Evolutionary conservation across 2,329 filamentous ascomycete genomes (phyloP), one percentile per base, ranked within the genome.

Genomic region (Colletotrichum karsti): DNA sequence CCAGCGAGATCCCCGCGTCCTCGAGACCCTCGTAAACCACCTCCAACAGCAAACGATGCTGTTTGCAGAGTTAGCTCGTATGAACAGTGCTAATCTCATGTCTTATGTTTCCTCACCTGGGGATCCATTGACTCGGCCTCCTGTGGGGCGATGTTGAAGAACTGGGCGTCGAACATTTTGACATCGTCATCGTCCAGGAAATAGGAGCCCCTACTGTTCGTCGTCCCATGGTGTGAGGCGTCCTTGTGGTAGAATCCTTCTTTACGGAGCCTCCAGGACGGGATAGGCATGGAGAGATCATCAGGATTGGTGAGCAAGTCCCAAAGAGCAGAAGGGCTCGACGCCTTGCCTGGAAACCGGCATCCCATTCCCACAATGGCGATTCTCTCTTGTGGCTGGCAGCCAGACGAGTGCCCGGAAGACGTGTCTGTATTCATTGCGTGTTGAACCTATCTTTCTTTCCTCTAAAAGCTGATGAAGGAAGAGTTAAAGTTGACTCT

Each of bases 11-110:
- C 0, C 75, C 75, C 3, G 67, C 69, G 1, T 64, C 54, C 12
- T 76, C 74, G 8, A 77, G 15, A 2, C 73, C 73, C 46, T 83
- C 80, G 59, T 79, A 81, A 2, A 79, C 74, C 1, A 74, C 74
- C 53, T 81, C 78, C 3, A 80, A 70, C 3, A 77, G 58, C 3
- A 76, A 30, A 0, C 77, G 76, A 13, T 78, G 77, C 53, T 63
- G 15, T 33, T 28, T 10, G n/a, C 18, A 33, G 39, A 53, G 15
- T 28, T 6, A 57, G 33, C 24, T 15, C 13, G 4, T 15, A 15
- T 39, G 33, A 56, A 24, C 10, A 6, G 77, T 76, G 58, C 78
- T 76, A 51, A 78, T 74, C 7, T 68, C 63, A 9, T 72, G 74
- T 67, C 78, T 76, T 3, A 54, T 63, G 4, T 70, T 56, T 10